Conservation (phyloP, 768 basidiomycete genomes). For the Termitomyces sp. region DNA sequence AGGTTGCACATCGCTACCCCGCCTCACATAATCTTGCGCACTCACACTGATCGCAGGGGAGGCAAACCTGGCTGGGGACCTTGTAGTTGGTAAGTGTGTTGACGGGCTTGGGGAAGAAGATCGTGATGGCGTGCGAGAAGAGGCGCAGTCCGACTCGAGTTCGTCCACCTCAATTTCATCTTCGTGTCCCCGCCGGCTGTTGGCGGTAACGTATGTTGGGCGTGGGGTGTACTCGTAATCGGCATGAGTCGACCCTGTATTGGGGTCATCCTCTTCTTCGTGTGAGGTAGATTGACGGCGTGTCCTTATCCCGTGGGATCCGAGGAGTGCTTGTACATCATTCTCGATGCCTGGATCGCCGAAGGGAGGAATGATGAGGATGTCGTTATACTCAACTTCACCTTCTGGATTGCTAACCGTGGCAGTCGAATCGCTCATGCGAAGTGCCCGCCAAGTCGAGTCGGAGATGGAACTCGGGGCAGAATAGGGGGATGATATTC, state of each 20-base stretch:
- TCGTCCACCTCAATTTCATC: constrained; percentile 47
- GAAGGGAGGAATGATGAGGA: constrained; percentile 52
- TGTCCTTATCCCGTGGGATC: constrained; percentile 43
- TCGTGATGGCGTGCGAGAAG: constrained; percentile 31
- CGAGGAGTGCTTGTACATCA: constrained; percentile 53
- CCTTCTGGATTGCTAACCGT: background rate
- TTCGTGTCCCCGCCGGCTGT: constrained; percentile 14
- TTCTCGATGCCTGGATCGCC: constrained; percentile 54
- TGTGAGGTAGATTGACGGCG: constrained; percentile 16
- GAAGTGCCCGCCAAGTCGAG: constrained; percentile 41
- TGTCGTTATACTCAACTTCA: constrained; percentile 28
- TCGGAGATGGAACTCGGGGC: constrained; percentile 40
- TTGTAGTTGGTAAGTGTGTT: constrained; percentile 14
- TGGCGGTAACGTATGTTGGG: constrained; percentile 2
- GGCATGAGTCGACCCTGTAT: constrained; percentile 25
- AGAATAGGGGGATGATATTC: constrained; percentile 40
- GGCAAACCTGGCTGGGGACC: constrained; percentile 6
- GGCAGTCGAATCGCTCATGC: constrained; percentile 16
- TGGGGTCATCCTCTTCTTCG: constrained; percentile 21
- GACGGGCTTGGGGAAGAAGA: constrained; percentile 44
- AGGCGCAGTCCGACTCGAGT: constrained; percentile 52
- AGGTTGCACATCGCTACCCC: constrained; percentile 1
- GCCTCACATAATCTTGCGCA: constrained; percentile 6
- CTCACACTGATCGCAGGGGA: constrained; percentile 3
- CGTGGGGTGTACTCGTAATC: constrained; percentile 26